These are phyloP conservation scores for Dunaliella primolecta DNA, from an alignment of 139 green algal species.

Conservation along the genomic window DNA sequence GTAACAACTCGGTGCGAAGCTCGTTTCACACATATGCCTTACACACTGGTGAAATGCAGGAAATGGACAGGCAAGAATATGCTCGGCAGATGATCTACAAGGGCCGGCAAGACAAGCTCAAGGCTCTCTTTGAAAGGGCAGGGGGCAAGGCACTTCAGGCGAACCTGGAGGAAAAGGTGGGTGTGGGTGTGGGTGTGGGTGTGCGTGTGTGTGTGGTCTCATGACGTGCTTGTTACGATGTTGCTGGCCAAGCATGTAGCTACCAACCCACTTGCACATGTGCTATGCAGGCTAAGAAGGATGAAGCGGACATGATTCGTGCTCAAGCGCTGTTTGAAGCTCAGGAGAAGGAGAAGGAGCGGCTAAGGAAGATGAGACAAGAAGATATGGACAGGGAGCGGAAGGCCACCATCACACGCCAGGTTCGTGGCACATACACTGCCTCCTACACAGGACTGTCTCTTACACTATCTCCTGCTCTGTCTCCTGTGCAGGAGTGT, in stretches of 20 bases:
- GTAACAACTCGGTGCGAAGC: too few relatives aligned
- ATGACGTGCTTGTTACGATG: too few relatives aligned
- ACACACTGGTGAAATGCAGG: neutral
- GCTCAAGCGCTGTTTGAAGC: neutral
- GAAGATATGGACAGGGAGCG: neutral
- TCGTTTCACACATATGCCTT: too few relatives aligned
- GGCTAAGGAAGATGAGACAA: neutral
- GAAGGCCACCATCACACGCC: neutral
- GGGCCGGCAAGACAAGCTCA: neutral
- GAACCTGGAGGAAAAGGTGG: neutral
- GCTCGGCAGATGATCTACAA: neutral
- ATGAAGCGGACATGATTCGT: neutral
- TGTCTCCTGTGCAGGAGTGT: too few relatives aligned
- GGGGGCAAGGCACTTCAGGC: neutral
- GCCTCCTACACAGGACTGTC: too few relatives aligned
- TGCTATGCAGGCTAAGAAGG: neutral
- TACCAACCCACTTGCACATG: too few relatives aligned
- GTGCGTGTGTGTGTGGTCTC: neutral
- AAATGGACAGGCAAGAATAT: neutral
- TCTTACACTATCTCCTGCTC: too few relatives aligned
- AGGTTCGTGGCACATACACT: too few relatives aligned
- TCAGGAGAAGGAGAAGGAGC: neutral
- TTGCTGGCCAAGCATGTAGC: too few relatives aligned
- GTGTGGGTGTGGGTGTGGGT: neutral
- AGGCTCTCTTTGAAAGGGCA: neutral